phyloP scores from a whole-genome alignment of 2,329 filamentous ascomycete species.

The Trichoderma endophyticum region DNA sequence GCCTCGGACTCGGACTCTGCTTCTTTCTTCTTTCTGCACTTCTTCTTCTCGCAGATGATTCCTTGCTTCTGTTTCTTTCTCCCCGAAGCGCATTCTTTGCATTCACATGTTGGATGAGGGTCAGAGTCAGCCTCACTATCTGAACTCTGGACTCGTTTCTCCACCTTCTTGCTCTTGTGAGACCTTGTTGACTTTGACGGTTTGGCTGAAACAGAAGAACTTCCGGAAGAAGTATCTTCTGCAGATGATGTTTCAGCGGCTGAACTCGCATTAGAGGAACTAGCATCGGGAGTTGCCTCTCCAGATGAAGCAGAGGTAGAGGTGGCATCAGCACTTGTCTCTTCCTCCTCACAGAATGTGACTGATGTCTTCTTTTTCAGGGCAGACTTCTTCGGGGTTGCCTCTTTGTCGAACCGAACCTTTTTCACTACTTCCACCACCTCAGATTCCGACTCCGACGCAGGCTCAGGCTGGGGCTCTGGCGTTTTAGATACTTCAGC shows the following conservation, averaged over 20 bases:
- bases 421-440: constrained; percentile 34
- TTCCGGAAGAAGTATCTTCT: constrained; percentile 23
- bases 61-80: constrained; percentile 16
- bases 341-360: constrained; percentile 25
- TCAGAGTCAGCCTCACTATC: constrained; percentile 33
- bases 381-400: constrained; percentile 35
- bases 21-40: constrained; percentile 23
- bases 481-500: background rate
- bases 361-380: constrained; percentile 37
- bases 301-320: constrained; percentile 24
- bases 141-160: constrained; percentile 21
- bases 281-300: constrained; percentile 5
- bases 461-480: constrained; percentile 16
- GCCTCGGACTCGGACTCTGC: constrained; percentile 16
- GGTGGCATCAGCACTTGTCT: constrained; percentile 1
- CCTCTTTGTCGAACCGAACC: constrained; percentile 42
- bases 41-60: constrained; percentile 12
- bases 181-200: constrained; percentile 21
- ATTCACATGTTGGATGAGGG: constrained; percentile 34
- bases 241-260: constrained; percentile 18
- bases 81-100: constrained; percentile 25
- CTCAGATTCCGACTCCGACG: constrained; percentile 4
- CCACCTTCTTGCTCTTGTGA: constrained; percentile 23
- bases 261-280: constrained; percentile 6
- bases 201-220: constrained; percentile 23